phyloP scores from a whole-genome alignment of 257 asterid species.

The Plantago major region DNA sequence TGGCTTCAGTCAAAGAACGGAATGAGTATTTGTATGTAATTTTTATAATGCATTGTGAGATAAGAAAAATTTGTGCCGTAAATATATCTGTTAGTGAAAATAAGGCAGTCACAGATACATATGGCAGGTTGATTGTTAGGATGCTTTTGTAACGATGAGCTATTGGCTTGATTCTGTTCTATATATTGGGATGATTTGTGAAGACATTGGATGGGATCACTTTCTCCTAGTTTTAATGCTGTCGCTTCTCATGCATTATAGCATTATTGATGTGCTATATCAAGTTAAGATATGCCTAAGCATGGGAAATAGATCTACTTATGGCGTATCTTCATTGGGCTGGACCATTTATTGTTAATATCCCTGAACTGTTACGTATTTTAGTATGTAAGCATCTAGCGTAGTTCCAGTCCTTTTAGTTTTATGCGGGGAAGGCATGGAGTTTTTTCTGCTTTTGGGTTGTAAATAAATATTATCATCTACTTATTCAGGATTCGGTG shows the following conservation, averaged over 20 bases:
- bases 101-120: not conserved
- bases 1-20: no score
- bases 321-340: constrained; percentile 4
- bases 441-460: constrained; percentile 3
- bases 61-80: no score
- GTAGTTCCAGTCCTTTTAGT: not conserved
- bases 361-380: not conserved
- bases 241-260: not conserved
- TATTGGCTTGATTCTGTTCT: not conserved
- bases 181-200: not conserved
- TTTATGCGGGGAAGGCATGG: not conserved
- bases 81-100: not conserved
- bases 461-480: constrained; percentile 20
- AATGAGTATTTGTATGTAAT: no score
- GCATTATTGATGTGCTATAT: not conserved
- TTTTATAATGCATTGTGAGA: no score
- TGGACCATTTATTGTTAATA: not conserved
- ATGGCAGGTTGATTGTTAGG: not conserved
- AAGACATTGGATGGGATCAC: not conserved
- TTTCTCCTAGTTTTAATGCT: not conserved
- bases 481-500: constrained; percentile 73
- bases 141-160: not conserved
- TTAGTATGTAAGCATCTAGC: no score
- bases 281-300: not conserved
- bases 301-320: not conserved